Base-by-base conservation (phyloP, 768 basidiomycete genomes). In the Boletus tylopilopsis region DNA sequence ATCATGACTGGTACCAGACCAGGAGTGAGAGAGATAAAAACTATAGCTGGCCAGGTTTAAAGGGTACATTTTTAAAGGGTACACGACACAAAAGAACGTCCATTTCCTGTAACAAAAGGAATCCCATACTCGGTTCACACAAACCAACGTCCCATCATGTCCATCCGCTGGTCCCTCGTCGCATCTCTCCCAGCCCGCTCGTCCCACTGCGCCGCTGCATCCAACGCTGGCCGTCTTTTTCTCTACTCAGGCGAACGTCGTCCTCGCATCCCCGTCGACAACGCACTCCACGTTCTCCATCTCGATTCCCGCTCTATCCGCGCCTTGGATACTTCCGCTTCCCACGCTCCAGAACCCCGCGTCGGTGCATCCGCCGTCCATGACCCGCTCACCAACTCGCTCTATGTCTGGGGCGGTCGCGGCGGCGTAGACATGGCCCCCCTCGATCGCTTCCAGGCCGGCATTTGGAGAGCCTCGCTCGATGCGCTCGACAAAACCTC, bases 351-450 rank as follows among this genome's bases (percentile, higher is more conserved):
- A 48, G 39, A 48, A 13, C 58, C 64, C 36, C 58, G 63, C 13
- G 54, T 64, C 16, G 63, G 63, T 5, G 64, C 64, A 38, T 42
- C 53, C 5, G 36, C 62, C 37, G 51, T 49, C 10, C 63, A 51
- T 38, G 61, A 66, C 41, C 32, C 58, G 15, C 22, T 15, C n/a
- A 29, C 46, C 6, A 42, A 56, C 33, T 42, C 15, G 4, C 55
- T 75, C 37, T 74, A 75, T 53, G 40, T 76, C 37, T 79, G 75
- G 70, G 76, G 76, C 4, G 76, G 77, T 4, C 67, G 76, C 16
- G 73, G 74, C 2, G 76, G 73, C 2, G 55, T 61, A 15, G 66
- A 68, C 22, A 70, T 71, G 72, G 60, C 64, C 1, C 72, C 72
- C 4, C 59, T 76, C 16, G 57, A 59, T 9, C 46, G 21, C 3